These are phyloP conservation scores for Sporisorium sorghi DNA, from an alignment of 1,284 basidiomycete genomes.

Conservation along the genomic window DNA sequence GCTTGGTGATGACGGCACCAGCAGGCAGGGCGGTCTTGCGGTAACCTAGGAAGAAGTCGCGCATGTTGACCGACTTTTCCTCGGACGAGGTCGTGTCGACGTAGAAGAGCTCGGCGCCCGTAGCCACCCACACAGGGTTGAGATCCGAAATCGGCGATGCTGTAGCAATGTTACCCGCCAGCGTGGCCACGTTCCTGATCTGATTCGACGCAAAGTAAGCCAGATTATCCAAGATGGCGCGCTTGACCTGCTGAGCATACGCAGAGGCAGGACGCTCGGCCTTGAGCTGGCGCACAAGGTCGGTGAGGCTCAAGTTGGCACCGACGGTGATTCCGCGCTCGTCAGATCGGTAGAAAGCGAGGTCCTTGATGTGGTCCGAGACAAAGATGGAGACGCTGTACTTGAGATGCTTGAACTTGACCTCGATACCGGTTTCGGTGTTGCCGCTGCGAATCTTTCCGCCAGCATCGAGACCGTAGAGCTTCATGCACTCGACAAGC, in stretches of 20 bases:
- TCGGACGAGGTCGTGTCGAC: constrained; percentile 52
- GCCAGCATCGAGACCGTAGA: constrained; percentile 36
- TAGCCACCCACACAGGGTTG: constrained; percentile 70
- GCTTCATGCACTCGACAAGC: constrained; percentile 47
- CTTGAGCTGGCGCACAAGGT: constrained; percentile 46
- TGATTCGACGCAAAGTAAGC: constrained; percentile 69
- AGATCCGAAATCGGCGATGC: constrained; percentile 70
- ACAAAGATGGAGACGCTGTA: constrained; percentile 67
- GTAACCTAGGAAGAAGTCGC: constrained; percentile 68
- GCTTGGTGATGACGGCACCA: constrained; percentile 64
- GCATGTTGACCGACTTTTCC: constrained; percentile 51
- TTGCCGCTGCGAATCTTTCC: constrained; percentile 63
- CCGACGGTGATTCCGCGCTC: constrained; percentile 59
- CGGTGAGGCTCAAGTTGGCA: constrained; percentile 63
- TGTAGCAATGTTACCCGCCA: constrained; percentile 70
- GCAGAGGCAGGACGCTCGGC: constrained; percentile 29
- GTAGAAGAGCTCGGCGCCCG: constrained; percentile 53
- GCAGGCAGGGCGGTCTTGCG: constrained; percentile 67
- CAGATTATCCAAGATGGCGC: constrained; percentile 54
- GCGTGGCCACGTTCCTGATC: constrained; percentile 69
- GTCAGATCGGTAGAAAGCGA: constrained; percentile 43
- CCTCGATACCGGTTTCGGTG: constrained; percentile 63
- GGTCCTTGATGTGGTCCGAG: constrained; percentile 58
- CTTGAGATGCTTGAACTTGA: constrained; percentile 58
- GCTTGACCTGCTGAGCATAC: constrained; percentile 51